These are phyloP conservation scores for Penicillium turbatum DNA, from an alignment of 495 filamentous ascomycete species.

Conservation along the genomic window DNA sequence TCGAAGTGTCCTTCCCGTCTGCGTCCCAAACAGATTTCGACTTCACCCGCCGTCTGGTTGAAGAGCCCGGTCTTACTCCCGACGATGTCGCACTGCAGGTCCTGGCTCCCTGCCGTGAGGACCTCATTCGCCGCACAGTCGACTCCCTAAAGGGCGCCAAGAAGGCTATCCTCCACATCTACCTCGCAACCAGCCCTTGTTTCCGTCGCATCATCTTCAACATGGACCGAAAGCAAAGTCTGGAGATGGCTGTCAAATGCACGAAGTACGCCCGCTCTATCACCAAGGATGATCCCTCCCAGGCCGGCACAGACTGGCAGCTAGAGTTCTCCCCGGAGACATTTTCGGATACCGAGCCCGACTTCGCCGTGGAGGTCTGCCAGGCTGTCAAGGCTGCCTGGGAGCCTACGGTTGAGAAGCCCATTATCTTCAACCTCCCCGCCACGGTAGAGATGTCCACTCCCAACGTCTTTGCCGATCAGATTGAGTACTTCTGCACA, in stretches of 20 bases:
- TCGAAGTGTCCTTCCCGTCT: constrained; percentile 94
- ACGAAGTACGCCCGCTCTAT: constrained; percentile 82
- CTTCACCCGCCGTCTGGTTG: constrained; percentile 83
- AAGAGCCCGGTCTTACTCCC: constrained; percentile 80
- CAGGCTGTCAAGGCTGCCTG: constrained; percentile 95
- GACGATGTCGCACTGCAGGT: constrained; percentile 97
- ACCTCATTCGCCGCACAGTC: constrained; percentile 87
- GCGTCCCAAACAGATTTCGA: constrained; percentile 93
- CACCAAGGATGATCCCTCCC: constrained; percentile 88
- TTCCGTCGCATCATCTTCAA: constrained; percentile 88
- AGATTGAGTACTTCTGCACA: constrained; percentile 92
- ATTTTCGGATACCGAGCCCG: constrained; percentile 85
- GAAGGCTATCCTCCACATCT: constrained; percentile 96
- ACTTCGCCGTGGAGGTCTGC: constrained; percentile 80
- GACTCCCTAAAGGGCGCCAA: constrained; percentile 85
- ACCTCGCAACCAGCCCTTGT: constrained; percentile 90
- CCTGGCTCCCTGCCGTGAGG: constrained; percentile 86
- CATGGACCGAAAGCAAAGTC: constrained; percentile 74
- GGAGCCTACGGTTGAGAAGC: constrained; percentile 75
- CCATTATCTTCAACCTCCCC: constrained; percentile 96
- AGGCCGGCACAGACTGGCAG: constrained; percentile 74
- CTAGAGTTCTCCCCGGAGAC: constrained; percentile 97
- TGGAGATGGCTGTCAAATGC: constrained; percentile 81
- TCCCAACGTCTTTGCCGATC: constrained; percentile 94
- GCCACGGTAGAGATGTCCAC: constrained; percentile 96